Evolutionary conservation across 139 green algal genomes (phyloP).

Genomic region (Ulvella scutata): DNA sequence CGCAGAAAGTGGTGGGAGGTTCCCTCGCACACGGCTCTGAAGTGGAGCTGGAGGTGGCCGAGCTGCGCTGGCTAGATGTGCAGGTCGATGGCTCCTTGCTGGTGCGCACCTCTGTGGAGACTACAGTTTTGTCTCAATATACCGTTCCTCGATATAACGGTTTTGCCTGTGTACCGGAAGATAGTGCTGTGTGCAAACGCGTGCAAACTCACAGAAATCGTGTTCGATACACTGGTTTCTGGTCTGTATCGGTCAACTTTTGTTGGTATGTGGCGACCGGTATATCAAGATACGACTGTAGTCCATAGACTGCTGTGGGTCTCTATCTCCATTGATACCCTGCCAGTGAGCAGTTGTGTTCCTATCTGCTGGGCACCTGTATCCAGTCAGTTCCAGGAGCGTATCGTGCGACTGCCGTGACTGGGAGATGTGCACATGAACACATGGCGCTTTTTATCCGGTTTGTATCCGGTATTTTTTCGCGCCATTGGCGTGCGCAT

Average conservation of each 20-base stretch:
- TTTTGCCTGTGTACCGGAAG: background rate
- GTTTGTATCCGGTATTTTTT: too few relatives aligned
- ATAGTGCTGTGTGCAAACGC: constrained; percentile 13
- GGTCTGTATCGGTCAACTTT: too few relatives aligned
- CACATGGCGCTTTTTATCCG: too few relatives aligned
- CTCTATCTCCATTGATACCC: background rate
- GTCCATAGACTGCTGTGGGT: constrained; percentile 43
- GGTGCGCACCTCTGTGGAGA: constrained; percentile 20
- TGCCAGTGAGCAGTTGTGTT: constrained; percentile 23
- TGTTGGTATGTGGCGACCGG: too few relatives aligned
- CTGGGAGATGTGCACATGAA: too few relatives aligned
- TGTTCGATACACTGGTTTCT: too few relatives aligned
- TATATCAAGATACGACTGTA: background rate
- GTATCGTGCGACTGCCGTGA: too few relatives aligned
- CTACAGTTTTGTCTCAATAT: background rate
- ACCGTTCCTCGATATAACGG: background rate
- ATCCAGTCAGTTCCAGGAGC: too few relatives aligned
- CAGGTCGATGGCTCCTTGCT: constrained; percentile 59
- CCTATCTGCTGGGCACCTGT: too few relatives aligned
- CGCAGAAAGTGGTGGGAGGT: constrained; percentile 84
- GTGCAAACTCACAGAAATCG: too few relatives aligned
- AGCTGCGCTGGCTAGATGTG: constrained; percentile 48
- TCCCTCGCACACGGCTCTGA: constrained; percentile 36
- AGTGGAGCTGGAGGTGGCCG: constrained; percentile 48
- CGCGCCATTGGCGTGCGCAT: too few relatives aligned